Evolutionary conservation across 1,284 basidiomycete species (phyloP).

Genomic region (Ceratobasidium sp.): DNA sequence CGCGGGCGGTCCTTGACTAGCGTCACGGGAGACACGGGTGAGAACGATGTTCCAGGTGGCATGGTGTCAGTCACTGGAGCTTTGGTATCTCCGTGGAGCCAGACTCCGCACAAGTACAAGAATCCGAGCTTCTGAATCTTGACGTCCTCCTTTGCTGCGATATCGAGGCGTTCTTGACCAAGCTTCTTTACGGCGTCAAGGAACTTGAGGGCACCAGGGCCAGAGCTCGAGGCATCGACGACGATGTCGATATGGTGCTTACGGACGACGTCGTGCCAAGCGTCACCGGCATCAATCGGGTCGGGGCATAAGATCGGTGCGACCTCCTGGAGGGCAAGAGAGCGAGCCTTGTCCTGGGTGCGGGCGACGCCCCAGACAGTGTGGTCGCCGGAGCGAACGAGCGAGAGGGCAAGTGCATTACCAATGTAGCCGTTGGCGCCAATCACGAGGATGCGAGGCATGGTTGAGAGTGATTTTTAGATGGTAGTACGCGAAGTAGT

Average conservation of each 20-base stretch:
- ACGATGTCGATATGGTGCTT: constrained; percentile 21
- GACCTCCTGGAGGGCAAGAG: constrained; percentile 15
- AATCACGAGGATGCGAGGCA: constrained; percentile 9
- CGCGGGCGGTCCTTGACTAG: not conserved
- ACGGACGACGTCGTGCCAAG: constrained; percentile 18
- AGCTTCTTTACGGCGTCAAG: constrained; percentile 20
- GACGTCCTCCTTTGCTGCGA: not conserved
- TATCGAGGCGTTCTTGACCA: constrained; percentile 16
- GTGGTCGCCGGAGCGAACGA: constrained; percentile 24
- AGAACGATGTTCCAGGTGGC: not conserved
- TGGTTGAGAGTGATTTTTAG: not conserved
- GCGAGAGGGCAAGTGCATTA: constrained; percentile 11
- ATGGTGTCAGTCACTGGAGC: not conserved
- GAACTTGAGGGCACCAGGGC: constrained; percentile 14
- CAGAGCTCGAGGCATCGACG: constrained; percentile 18
- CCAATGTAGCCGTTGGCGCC: constrained; percentile 29
- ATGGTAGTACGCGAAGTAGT: no score
- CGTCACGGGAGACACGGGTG: not conserved
- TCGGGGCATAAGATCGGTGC: constrained; percentile 12
- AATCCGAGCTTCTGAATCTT: constrained; percentile 23
- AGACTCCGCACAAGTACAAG: constrained; percentile 10
- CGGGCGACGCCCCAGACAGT: constrained; percentile 30
- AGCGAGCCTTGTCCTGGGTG: constrained; percentile 13
- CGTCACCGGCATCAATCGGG: not conserved
- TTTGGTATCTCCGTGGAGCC: constrained; percentile 15